Base-by-base conservation (phyloP, 371 early-diverging fungal genomes). In the Mucor circinelloides region DNA sequence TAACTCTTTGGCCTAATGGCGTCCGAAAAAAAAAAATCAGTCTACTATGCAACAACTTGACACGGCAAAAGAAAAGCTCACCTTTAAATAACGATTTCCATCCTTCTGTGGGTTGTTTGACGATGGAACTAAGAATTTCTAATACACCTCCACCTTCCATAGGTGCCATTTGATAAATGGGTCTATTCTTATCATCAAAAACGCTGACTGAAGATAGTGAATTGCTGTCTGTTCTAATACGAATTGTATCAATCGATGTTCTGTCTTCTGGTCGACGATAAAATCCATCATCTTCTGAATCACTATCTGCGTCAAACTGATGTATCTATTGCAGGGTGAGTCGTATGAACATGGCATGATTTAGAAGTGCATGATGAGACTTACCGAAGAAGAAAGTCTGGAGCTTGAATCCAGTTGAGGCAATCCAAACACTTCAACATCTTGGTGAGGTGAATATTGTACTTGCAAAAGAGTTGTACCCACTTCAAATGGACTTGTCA, bases 381-480 rank as follows among this genome's bases (percentile, higher is more conserved):
- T 52, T 59, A 67, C 67, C 30, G 62, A 61, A 27, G 57, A 42
- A 50, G 52, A 56, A 1, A 42, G 13, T 27, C 27, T 17, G 8
- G 32, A n/a, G 8, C 34, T 28, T 1, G 46, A 44, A 6, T 56
- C n/a, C n/a, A 36, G 21, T 2, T 44, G 27, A 13, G 61, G 57
- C 23, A 68, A 15, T 28, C 77, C 77, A 63, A 77, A 23, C 0
- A 81, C 64, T 65, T 85, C 75, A 28, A 80, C 77, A 52, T 72
- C 76, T 70, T 83, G 76, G 55, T 80, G 87, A 52, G 94, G 93
- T 15, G 90, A 61, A 67, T 91, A 91, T 77, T 94, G 94, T 12
- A 93, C 90, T 74, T 93, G 94, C 25, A 93, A 70, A 19, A 95
- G 70, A 25, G 92, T 95, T 25, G 89, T 90, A 0, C 89, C 89